Evolutionary conservation across 805 yeast species (phyloP).

Genomic region (Myxozyma vanderwaltii): DNA sequence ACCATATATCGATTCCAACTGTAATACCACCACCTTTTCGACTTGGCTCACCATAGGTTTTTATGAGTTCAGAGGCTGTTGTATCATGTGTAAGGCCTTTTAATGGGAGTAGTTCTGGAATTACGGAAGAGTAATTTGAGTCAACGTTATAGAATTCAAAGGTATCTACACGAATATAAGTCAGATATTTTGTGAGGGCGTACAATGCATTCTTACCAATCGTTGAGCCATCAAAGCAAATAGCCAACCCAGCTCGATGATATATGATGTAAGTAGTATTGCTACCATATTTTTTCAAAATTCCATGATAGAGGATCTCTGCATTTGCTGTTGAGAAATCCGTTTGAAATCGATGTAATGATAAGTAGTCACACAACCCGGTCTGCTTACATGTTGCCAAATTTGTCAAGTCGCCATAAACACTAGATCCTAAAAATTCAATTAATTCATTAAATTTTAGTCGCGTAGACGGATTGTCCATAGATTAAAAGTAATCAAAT

Average conservation of each 20-base stretch:
- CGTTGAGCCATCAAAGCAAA: neutral
- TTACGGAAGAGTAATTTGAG: neutral
- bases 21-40: constrained; percentile 25
- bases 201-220: neutral
- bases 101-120: constrained; percentile 9
- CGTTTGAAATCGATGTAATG: neutral
- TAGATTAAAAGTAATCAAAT: too few species aligned
- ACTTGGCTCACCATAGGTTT: constrained; percentile 17
- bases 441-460: neutral
- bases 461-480: neutral
- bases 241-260: constrained; percentile 5
- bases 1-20: constrained; percentile 21
- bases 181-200: too few species aligned
- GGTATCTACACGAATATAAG: constrained; percentile 14
- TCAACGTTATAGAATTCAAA: constrained; percentile 17
- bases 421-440: neutral
- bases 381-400: neutral
- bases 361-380: neutral
- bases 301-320: neutral
- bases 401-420: neutral
- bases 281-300: constrained; percentile 11
- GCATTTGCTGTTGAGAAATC: neutral
- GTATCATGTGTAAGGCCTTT: neutral
- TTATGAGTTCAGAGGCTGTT: constrained; percentile 11
- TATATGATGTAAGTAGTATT: constrained; percentile 9